These are phyloP conservation scores for Raffaelea ambrosiae DNA, from an alignment of 2,329 filamentous ascomycete species.

Conservation along the genomic window DNA sequence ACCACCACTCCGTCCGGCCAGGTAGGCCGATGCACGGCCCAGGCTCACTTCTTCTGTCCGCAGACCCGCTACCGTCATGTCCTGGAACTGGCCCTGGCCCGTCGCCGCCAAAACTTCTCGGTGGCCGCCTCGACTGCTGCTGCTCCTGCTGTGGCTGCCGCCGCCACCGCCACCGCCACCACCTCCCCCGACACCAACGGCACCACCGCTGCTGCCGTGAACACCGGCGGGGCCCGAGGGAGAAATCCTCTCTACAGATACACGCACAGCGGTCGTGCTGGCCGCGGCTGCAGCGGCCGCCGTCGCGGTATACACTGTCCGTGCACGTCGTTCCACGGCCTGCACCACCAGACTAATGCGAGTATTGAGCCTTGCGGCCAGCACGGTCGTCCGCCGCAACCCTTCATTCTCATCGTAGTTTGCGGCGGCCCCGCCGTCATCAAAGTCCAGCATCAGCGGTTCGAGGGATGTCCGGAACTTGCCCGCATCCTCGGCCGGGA, in stretches of 20 bases:
- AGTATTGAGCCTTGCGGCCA: slow-evolving; percentile 41
- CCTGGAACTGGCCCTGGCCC: slow-evolving; percentile 65
- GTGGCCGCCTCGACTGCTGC: slow-evolving; percentile 19
- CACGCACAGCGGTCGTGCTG: slow-evolving; percentile 41
- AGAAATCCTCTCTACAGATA: slow-evolving; percentile 65
- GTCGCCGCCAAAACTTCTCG: slow-evolving; percentile 57
- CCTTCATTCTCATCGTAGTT: slow-evolving; percentile 18
- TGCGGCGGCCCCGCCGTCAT: slow-evolving; percentile 10
- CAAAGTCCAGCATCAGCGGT: slow-evolving; percentile 29
- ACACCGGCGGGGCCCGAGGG: background rate
- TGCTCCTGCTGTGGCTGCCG: background rate
- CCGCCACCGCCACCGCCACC: background rate
- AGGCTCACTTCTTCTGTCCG: slow-evolving; percentile 10
- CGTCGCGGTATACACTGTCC: slow-evolving; percentile 15
- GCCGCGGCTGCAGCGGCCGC: slow-evolving; percentile 16
- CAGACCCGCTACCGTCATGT: slow-evolving; percentile 42
- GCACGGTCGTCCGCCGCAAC: slow-evolving; percentile 29
- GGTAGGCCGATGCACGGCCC: slow-evolving; percentile 2
- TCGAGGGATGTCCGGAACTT: slow-evolving; percentile 54
- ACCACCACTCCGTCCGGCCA: background rate
- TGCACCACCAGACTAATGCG: slow-evolving; percentile 45
- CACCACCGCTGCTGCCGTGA: background rate
- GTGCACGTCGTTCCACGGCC: slow-evolving; percentile 9
- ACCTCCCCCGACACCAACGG: background rate
- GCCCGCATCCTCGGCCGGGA: slow-evolving; percentile 69